Evolutionary conservation across 176 grass and related monocot genomes (phyloP).

Genomic region (Coix lacrymajobi): DNA sequence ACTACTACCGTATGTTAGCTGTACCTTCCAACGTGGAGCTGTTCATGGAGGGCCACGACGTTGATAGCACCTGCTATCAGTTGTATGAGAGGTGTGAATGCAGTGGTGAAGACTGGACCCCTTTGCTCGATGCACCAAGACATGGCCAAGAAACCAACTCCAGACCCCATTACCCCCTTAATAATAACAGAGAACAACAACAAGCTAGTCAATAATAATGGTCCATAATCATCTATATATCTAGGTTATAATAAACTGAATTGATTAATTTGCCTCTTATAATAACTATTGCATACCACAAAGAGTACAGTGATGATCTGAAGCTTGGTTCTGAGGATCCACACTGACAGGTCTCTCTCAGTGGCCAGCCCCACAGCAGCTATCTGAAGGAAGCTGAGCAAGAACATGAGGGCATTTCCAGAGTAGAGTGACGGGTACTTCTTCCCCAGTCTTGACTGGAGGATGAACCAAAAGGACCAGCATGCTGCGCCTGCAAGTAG

Average conservation of each 20-base stretch:
- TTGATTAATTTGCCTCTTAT: neutral
- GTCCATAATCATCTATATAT: neutral
- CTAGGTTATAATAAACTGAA: neutral
- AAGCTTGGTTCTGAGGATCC: constrained; percentile 41
- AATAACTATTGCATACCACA: neutral
- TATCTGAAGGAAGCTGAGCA: constrained; percentile 62
- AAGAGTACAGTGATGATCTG: constrained; percentile 58
- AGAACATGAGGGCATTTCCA: constrained; percentile 45
- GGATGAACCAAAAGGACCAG: constrained; percentile 65
- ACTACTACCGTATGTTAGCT: too few species aligned
- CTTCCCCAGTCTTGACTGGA: constrained; percentile 51
- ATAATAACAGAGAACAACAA: neutral
- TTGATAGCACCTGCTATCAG: constrained; percentile 62
- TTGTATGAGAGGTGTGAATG: constrained; percentile 79
- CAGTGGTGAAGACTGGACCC: constrained; percentile 67
- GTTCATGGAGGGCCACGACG: constrained; percentile 56
- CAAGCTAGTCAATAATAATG: neutral
- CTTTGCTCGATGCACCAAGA: constrained; percentile 76
- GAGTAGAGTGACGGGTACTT: constrained; percentile 63
- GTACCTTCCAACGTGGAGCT: constrained; percentile 69
- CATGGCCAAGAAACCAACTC: constrained; percentile 65
- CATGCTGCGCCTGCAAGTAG: constrained; percentile 40
- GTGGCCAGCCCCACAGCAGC: constrained; percentile 33
- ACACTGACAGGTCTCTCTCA: constrained; percentile 33
- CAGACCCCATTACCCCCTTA: constrained; percentile 60